Conservation (phyloP, 2,329 filamentous ascomycete genomes). For the Fusarium falciforme region DNA sequence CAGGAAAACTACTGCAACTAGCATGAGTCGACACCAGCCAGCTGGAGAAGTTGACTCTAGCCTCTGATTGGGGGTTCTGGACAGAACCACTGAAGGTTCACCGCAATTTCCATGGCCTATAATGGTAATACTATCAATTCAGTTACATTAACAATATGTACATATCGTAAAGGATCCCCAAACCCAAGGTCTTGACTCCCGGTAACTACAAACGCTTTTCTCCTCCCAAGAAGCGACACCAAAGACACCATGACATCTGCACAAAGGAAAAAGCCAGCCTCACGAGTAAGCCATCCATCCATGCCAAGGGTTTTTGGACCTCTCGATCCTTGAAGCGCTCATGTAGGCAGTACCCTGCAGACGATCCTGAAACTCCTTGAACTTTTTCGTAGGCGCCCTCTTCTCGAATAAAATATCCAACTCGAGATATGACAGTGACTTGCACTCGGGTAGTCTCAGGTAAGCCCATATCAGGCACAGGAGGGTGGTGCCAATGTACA, state of each 20-base stretch:
- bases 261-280: background rate
- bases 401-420: constrained; percentile 46
- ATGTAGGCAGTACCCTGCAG: constrained; percentile 35
- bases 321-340: constrained; percentile 28
- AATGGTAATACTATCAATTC: background rate
- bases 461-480: constrained; percentile 43
- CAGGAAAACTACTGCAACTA: background rate
- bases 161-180: background rate
- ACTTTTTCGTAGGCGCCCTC: constrained; percentile 40
- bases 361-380: constrained; percentile 47
- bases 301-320: constrained; percentile 38
- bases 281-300: constrained; percentile 41
- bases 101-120: background rate
- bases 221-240: background rate
- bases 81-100: background rate
- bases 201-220: background rate
- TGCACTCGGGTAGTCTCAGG: constrained; percentile 44
- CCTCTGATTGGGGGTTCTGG: background rate
- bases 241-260: background rate
- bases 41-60: background rate
- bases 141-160: background rate
- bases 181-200: background rate
- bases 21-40: background rate
- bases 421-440: constrained; percentile 42
- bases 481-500: constrained; percentile 35